Evolutionary conservation across 1,284 basidiomycete species (phyloP).

Genomic region (Rhodotorula sp.): DNA sequence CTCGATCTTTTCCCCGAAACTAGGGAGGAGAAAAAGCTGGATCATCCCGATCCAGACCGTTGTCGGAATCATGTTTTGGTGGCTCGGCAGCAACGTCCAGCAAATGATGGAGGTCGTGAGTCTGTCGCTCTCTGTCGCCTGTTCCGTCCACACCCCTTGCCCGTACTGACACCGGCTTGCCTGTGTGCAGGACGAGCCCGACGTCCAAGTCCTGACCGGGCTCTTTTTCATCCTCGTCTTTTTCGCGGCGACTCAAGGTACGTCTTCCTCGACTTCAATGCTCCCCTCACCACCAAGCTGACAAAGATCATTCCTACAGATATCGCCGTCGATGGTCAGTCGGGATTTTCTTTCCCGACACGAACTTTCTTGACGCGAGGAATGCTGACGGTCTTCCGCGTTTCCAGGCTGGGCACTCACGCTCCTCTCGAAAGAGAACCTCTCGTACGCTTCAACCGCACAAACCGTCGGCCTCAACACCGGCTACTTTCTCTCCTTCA

Average conservation of each 20-base stretch:
- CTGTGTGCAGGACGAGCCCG: slow-evolving; percentile 66
- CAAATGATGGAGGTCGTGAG: slow-evolving; percentile 71
- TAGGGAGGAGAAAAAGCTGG: slow-evolving; percentile 96
- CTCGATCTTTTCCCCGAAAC: slow-evolving; percentile 73
- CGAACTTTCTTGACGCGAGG: neutral
- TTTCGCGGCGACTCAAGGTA: slow-evolving; percentile 95
- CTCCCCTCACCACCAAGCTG: neutral
- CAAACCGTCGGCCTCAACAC: slow-evolving; percentile 97
- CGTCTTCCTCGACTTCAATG: slow-evolving; percentile 42
- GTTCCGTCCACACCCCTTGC: neutral
- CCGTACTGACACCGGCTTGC: neutral
- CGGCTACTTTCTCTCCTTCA: slow-evolving; percentile 94
- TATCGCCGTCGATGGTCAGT: neutral
- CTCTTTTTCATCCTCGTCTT: slow-evolving; percentile 89
- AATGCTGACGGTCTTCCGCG: neutral
- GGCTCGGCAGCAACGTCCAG: slow-evolving; percentile 78
- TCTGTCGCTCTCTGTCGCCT: neutral
- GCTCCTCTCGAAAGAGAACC: slow-evolving; percentile 88
- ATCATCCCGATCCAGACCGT: slow-evolving; percentile 95
- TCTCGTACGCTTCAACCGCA: slow-evolving; percentile 96
- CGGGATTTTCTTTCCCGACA: neutral
- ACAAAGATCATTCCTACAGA: slow-evolving; percentile 56
- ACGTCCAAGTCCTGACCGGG: slow-evolving; percentile 76
- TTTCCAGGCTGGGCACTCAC: slow-evolving; percentile 88
- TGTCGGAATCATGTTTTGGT: slow-evolving; percentile 83